phyloP scores from a whole-genome alignment of 129 eudicot species.

The Gnaphalium uliginosum region DNA sequence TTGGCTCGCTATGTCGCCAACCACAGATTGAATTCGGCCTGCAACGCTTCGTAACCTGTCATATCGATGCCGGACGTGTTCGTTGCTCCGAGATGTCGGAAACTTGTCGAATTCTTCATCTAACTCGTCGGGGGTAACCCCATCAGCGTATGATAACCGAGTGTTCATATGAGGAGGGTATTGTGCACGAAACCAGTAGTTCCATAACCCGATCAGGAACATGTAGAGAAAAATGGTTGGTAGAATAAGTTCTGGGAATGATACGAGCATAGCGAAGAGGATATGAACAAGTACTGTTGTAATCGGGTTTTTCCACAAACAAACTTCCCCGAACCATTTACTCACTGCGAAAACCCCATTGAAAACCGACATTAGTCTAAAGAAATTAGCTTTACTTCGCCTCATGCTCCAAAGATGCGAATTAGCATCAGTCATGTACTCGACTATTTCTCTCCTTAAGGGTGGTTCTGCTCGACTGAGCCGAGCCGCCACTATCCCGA shows the following conservation, averaged over 20 bases:
- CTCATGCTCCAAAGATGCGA: constrained; percentile 98
- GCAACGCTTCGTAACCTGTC: constrained; percentile 80
- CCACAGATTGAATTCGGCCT: constrained; percentile 73
- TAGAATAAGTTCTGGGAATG: constrained; percentile 67
- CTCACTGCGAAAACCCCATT: constrained; percentile 52
- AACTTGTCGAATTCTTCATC: constrained; percentile 86
- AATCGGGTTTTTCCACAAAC: constrained; percentile 66
- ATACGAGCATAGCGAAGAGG: constrained; percentile 69
- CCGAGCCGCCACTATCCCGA: constrained; percentile 69
- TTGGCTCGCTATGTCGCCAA: constrained; percentile 83
- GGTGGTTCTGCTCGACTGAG: constrained; percentile 90
- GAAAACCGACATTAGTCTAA: constrained; percentile 63
- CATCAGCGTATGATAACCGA: constrained; percentile 61
- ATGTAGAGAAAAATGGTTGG: constrained; percentile 81
- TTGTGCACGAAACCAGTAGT: constrained; percentile 60
- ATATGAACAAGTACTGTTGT: constrained; percentile 72
- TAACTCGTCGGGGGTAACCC: constrained; percentile 58
- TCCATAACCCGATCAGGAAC: constrained; percentile 81
- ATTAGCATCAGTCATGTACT: constrained; percentile 84
- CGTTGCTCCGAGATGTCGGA: constrained; percentile 64
- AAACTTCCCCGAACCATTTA: constrained; percentile 78
- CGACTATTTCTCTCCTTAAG: constrained; percentile 67
- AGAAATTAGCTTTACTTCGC: constrained; percentile 86
- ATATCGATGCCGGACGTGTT: constrained; percentile 62
- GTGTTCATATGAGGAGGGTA: constrained; percentile 93